These are phyloP conservation scores for Xenoacremonium recifei DNA, from an alignment of 2,329 filamentous ascomycete genomes.

Conservation along the genomic window DNA sequence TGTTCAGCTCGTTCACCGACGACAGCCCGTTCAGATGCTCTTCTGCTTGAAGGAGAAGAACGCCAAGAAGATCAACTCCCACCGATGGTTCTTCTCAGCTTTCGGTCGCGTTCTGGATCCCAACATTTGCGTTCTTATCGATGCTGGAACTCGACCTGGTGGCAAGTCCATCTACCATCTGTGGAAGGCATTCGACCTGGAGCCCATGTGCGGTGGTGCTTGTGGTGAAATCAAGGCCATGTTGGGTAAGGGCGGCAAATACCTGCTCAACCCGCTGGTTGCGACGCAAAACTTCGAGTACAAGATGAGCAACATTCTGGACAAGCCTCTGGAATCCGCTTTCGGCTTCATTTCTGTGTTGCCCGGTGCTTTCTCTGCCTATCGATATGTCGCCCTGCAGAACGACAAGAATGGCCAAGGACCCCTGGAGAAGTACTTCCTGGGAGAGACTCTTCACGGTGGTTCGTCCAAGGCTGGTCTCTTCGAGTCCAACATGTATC, in stretches of 20 bases:
- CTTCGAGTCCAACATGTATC: conserved; percentile 99
- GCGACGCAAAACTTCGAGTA: conserved; percentile 99
- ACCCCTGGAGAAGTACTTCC: conserved; percentile 93
- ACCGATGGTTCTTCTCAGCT: conserved; percentile 98
- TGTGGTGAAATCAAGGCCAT: conserved; percentile 99
- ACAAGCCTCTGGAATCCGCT: conserved; percentile 94
- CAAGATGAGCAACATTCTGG: conserved; percentile 99
- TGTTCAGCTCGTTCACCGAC: conserved; percentile 79
- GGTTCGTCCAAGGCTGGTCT: conserved; percentile 87
- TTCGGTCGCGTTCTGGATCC: conserved; percentile 91
- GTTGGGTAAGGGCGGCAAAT: conserved; percentile 80
- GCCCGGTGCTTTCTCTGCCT: conserved; percentile 97
- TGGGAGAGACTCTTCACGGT: conserved; percentile 93
- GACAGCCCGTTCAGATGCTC: conserved; percentile 90
- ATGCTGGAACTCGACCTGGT: conserved; percentile 93
- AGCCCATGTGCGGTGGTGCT: conserved; percentile 95
- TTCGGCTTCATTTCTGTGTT: conserved; percentile 98
- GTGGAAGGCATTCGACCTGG: conserved; percentile 97
- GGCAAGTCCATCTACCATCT: conserved; percentile 95
- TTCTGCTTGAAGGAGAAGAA: conserved; percentile 99
- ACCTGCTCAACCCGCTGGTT: conserved; percentile 88
- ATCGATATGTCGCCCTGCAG: conserved; percentile 89
- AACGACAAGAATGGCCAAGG: conserved; percentile 95
- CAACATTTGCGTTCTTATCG: conserved; percentile 94
- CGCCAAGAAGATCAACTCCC: conserved; percentile 99